phyloP scores from a whole-genome alignment of 2,329 filamentous ascomycete species.

The Phialocephala sp. region DNA sequence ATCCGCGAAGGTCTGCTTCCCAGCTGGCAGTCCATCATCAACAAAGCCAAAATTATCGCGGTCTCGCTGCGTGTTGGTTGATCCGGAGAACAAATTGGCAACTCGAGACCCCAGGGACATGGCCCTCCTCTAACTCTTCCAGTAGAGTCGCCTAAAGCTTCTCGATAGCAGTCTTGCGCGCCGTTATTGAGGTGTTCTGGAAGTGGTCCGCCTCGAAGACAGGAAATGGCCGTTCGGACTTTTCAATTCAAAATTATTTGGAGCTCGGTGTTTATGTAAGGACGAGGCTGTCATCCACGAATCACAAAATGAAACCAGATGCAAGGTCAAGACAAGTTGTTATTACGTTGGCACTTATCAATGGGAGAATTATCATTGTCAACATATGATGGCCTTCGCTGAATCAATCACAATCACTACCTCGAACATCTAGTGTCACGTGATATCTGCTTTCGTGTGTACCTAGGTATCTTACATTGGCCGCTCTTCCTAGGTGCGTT shows the following conservation, averaged over 20 bases:
- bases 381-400: background rate
- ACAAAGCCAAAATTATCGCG: conserved; percentile 42
- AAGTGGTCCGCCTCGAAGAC: background rate
- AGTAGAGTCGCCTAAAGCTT: conserved; percentile 29
- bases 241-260: conserved; percentile 14
- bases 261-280: conserved; percentile 1
- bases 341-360: background rate
- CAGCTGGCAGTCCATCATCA: conserved; percentile 45
- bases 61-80: conserved; percentile 34
- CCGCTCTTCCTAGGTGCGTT: no score
- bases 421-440: no score
- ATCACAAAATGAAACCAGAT: background rate
- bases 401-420: no score
- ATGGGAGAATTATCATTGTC: background rate
- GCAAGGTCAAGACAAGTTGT: background rate
- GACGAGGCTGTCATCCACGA: conserved; percentile 7
- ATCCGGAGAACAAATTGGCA: conserved; percentile 55
- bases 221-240: background rate
- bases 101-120: conserved; percentile 64
- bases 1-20: conserved; percentile 41
- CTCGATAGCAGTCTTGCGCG: conserved; percentile 15
- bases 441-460: no score
- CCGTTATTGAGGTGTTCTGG: background rate
- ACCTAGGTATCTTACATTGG: no score
- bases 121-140: conserved; percentile 46